Base-by-base conservation (phyloP, 768 basidiomycete genomes). In the Boletus edulis region DNA sequence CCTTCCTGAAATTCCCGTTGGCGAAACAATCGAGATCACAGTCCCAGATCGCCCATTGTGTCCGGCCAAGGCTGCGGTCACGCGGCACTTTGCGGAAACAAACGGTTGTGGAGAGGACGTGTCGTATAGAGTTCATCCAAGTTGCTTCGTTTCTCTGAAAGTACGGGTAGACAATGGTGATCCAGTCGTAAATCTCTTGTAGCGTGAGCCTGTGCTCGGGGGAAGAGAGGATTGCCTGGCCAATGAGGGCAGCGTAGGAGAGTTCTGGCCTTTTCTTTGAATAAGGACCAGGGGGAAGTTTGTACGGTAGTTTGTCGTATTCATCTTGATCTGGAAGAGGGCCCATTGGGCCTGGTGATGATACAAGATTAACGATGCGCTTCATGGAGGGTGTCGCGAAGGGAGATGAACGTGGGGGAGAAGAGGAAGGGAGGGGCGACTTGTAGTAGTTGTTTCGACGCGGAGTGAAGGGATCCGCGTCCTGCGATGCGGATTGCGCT, bases 111-210 rank as follows among this genome's bases (percentile, higher is more conserved):
- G 91, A 94, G 24, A 98, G 80, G 46, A 95, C 94, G 72, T 98
- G 95, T n/a, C 96, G 83, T 56, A 98, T 93, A 52, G 93, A 95
- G 72, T 97, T 97, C 85, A 95, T 94, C 96, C 96, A 98, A 7
- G 94, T 96, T 4, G 88, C 83, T 64, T 98, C 94, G 20, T 89
- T 88, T 54, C 90, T 87, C 72, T 93, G 92, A 75, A 92, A 99
- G 67, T 87, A 86, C 8, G 97, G 95, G 72, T 94, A 95, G 10
- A 91, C 91, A 40, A 89, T 90, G 44, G 91, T 92, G 64, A 99
- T 95, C 82, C 84, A 99, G 67, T 91, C 87, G 66, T 98, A 98
- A 59, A 99, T 97, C 69, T 98, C 94, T 68, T 95, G 91, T 24
- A 98, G 78, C 3, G 93, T 93, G 49, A 98, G 84, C 49, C 89